Conservation (phyloP, 2,329 filamentous ascomycete genomes). For the Aspergillus clavatus region DNA sequence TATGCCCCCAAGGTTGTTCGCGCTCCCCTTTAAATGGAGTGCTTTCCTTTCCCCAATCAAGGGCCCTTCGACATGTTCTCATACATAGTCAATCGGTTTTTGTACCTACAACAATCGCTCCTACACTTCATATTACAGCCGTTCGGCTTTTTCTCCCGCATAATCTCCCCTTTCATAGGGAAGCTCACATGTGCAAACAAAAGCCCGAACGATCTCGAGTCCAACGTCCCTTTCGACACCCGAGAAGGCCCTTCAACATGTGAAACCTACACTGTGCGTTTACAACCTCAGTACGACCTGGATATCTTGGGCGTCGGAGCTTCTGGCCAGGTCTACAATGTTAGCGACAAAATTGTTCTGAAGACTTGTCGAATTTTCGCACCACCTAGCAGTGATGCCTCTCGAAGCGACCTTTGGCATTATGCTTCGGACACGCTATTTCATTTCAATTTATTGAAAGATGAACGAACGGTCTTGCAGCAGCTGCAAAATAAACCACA, state of each 20-base stretch:
- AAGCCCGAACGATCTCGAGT: constrained; percentile 3
- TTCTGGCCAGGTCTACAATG: constrained; percentile 21
- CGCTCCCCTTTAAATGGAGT: too few species aligned
- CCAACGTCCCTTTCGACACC: neutral
- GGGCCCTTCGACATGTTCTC: too few species aligned
- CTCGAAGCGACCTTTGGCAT: constrained; percentile 11
- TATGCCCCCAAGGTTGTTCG: too few species aligned
- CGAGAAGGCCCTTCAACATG: constrained; percentile 2
- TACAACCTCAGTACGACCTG: constrained; percentile 15
- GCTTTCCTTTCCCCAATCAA: too few species aligned
- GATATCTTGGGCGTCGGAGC: constrained; percentile 19
- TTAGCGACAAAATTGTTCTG: constrained; percentile 20
- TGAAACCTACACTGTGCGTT: constrained; percentile 11
- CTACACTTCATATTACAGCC: too few species aligned
- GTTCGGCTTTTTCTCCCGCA: constrained; percentile 1
- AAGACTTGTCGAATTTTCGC: constrained; percentile 19
- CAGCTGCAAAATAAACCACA: constrained; percentile 16
- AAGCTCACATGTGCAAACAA: neutral
- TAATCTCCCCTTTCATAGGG: constrained; percentile 5
- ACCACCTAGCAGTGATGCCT: constrained; percentile 10
- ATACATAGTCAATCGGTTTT: too few species aligned
- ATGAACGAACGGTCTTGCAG: constrained; percentile 16
- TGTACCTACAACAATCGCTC: too few species aligned
- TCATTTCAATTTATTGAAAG: constrained; percentile 16
- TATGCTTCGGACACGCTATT: constrained; percentile 22